phyloP scores from a whole-genome alignment of 2,329 filamentous ascomycete genomes.

The Fusarium scirpi region DNA sequence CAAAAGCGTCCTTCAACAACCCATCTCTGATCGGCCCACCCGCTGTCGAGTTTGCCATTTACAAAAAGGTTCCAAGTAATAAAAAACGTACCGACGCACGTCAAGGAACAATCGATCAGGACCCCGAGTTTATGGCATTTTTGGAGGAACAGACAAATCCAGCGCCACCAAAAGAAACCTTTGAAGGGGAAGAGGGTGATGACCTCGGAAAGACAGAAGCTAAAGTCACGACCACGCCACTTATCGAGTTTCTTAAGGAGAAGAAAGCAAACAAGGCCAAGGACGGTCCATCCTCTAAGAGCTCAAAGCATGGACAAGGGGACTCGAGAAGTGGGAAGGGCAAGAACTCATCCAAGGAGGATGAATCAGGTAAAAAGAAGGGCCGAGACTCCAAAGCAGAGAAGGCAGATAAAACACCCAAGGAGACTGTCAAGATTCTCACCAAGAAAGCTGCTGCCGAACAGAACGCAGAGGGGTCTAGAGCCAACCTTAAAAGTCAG shows the following conservation, averaged over 20 bases:
- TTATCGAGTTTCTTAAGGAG: conserved; percentile 90
- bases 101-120: conserved; percentile 95
- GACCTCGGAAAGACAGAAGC: conserved; percentile 61
- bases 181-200: conserved; percentile 57
- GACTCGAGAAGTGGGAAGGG: conserved; percentile 65
- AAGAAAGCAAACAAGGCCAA: conserved; percentile 84
- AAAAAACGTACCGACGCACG: conserved; percentile 83
- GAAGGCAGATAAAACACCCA: conserved; percentile 64
- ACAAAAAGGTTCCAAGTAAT: conserved; percentile 82
- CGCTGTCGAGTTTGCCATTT: conserved; percentile 82
- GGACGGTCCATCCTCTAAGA: conserved; percentile 58
- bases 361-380: conserved; percentile 72
- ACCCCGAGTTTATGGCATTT: conserved; percentile 95
- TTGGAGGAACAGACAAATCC: conserved; percentile 86
- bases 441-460: conserved; percentile 69
- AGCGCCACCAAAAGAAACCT: conserved; percentile 58
- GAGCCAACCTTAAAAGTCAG: conserved; percentile 56
- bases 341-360: conserved; percentile 58
- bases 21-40: conserved; percentile 82
- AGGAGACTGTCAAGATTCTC: conserved; percentile 72
- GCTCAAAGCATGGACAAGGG: conserved; percentile 68
- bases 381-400: conserved; percentile 69
- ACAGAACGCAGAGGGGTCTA: conserved; percentile 60
- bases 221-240: conserved; percentile 83
- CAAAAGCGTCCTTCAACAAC: conserved; percentile 79